A percentile compares a stretch with the other conserved stretches of the same genome.
These are phyloP conservation scores for Trypanosoma melophagium DNA, from an alignment of 208 protist species.

Conservation along the genomic window DNA sequence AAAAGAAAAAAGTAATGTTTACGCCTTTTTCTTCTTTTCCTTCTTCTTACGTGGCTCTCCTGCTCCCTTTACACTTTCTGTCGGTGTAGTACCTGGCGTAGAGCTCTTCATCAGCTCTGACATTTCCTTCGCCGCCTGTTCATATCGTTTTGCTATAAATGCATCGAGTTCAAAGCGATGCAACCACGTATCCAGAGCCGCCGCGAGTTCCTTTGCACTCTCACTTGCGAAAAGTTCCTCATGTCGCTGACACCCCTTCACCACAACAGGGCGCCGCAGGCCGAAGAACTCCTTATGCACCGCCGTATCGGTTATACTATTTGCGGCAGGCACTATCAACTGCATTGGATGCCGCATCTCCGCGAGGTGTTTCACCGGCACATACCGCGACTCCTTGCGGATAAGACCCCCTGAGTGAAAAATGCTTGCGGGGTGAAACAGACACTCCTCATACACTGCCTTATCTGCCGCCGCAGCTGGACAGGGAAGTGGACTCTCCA, in stretches of 20 bases:
- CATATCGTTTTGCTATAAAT: conserved; percentile 64
- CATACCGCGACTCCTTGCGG: conserved; percentile 59
- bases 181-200: conserved; percentile 65
- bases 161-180: conserved; percentile 81
- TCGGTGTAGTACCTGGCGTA: conserved; percentile 11
- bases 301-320: conserved; percentile 46
- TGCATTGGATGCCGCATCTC: conserved; percentile 79
- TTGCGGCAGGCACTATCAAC: conserved; percentile 57
- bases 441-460: conserved; percentile 45
- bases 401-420: conserved; percentile 48
- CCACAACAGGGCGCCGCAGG: conserved; percentile 49
- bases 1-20: background rate
- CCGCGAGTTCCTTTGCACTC: conserved; percentile 59
- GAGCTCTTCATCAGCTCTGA: conserved; percentile 50
- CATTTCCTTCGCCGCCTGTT: conserved; percentile 84
- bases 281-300: conserved; percentile 81
- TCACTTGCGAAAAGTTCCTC: conserved; percentile 48
- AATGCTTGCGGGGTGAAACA: conserved; percentile 45
- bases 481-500: conserved; percentile 51
- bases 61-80: conserved; percentile 22
- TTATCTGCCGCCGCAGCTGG: conserved; percentile 39
- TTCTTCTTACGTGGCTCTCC: conserved; percentile 53
- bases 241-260: conserved; percentile 64
- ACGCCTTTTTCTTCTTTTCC: conserved; percentile 25
- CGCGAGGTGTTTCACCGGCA: conserved; percentile 51